A percentile compares a stretch with the other conserved stretches of the same genome.
Evolutionary conservation across 2,329 filamentous ascomycete species (phyloP).

Genomic region (Exophiala calicioides): DNA sequence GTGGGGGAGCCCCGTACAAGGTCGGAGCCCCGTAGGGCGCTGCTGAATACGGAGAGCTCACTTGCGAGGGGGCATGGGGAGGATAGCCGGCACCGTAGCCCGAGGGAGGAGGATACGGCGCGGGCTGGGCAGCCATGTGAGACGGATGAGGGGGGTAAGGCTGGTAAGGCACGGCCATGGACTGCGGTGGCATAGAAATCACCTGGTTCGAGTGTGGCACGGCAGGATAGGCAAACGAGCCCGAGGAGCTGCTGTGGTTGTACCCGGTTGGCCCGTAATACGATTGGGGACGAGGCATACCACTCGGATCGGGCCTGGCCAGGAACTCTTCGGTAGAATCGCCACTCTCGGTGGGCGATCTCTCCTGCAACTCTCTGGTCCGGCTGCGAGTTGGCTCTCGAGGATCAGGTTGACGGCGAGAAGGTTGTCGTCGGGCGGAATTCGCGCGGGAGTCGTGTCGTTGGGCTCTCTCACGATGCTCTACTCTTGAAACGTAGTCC

Average conservation of each 20-base stretch:
- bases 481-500: constrained; percentile 42
- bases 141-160: constrained; percentile 22
- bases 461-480: constrained; percentile 19
- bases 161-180: constrained; percentile 25
- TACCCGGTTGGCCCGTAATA: constrained; percentile 37
- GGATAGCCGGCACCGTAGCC: constrained; percentile 15
- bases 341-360: constrained; percentile 56
- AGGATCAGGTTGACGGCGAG: constrained; percentile 42
- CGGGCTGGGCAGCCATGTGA: constrained; percentile 17
- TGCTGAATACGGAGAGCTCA: constrained; percentile 28
- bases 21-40: constrained; percentile 40
- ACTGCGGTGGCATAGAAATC: constrained; percentile 23
- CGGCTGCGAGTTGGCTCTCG: constrained; percentile 44
- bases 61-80: constrained; percentile 25
- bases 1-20: constrained; percentile 37
- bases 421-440: constrained; percentile 42
- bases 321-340: constrained; percentile 66
- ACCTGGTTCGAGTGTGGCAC: constrained; percentile 28
- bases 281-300: constrained; percentile 30
- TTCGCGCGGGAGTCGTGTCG: constrained; percentile 31
- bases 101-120: constrained; percentile 22
- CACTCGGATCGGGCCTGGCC: constrained; percentile 20
- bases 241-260: constrained; percentile 43
- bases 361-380: constrained; percentile 22
- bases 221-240: constrained; percentile 38